Evolutionary conservation across 2,329 filamentous ascomycete genomes (phyloP).

Genomic region (Bipolaris cookei): DNA sequence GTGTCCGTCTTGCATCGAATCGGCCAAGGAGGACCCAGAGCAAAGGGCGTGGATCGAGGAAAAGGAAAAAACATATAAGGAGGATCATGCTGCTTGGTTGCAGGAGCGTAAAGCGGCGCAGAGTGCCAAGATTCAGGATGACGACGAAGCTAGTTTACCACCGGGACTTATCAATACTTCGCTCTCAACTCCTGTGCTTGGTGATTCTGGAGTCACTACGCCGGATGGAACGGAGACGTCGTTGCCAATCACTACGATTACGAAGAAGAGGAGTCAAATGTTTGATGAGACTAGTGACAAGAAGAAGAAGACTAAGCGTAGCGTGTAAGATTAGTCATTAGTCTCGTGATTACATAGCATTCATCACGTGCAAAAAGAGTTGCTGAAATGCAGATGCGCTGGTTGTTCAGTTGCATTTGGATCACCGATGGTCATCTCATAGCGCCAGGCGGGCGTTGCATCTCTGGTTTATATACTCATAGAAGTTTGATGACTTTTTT

Average conservation of each 20-base stretch:
- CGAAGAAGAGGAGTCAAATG: conserved; percentile 4
- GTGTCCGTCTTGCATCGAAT: conserved; percentile 53
- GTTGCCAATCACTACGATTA: conserved; percentile 8
- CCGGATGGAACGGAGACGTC: conserved; percentile 18
- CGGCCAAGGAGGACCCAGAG: conserved; percentile 23
- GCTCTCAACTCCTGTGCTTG: conserved; percentile 30
- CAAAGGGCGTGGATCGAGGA: conserved; percentile 33
- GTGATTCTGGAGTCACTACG: conserved; percentile 31
- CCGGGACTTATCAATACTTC: conserved; percentile 38
- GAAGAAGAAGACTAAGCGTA: conserved; percentile 30
- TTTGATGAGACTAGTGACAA: conserved; percentile 11
- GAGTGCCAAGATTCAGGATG: conserved; percentile 14
- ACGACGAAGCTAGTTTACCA: conserved; percentile 27
- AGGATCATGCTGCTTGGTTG: conserved; percentile 34
- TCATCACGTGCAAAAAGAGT: background rate
- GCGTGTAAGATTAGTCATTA: conserved; percentile 12
- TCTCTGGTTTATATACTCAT: background rate
- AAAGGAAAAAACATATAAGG: conserved; percentile 30
- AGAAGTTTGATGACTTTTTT: background rate
- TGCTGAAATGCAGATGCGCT: background rate
- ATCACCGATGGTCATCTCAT: background rate
- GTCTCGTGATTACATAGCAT: conserved; percentile 8
- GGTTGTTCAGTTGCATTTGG: background rate
- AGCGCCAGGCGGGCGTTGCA: too few relatives aligned
- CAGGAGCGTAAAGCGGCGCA: conserved; percentile 25